Evolutionary conservation across 106 monocot genomes (phyloP).

Genomic region (Allium sativum): DNA sequence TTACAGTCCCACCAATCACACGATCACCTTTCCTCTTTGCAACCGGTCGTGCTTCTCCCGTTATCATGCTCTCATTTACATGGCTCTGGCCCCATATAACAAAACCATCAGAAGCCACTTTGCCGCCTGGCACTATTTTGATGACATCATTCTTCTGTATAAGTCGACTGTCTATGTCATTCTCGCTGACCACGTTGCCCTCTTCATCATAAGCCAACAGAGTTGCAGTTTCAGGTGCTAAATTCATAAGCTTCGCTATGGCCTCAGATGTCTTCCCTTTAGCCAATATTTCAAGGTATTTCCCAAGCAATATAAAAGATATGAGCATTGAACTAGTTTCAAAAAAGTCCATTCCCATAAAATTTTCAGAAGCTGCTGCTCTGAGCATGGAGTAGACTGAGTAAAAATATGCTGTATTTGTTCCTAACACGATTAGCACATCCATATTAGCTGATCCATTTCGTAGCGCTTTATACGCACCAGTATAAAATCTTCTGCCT

Average conservation of each 20-base stretch:
- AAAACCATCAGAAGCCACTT: conserved; percentile 75
- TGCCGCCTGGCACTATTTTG: conserved; percentile 69
- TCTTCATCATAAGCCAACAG: conserved; percentile 43
- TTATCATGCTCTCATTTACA: conserved; percentile 94
- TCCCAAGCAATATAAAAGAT: conserved; percentile 82
- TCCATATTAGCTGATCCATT: conserved; percentile 90
- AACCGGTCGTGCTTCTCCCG: conserved; percentile 73
- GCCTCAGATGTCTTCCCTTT: conserved; percentile 90
- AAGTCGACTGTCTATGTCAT: conserved; percentile 60
- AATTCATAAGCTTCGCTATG: conserved; percentile 81
- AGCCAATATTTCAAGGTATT: conserved; percentile 79
- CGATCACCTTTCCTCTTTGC: conserved; percentile 74
- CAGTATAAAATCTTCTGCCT: conserved; percentile 66
- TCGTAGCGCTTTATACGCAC: conserved; percentile 63
- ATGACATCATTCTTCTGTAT: conserved; percentile 88
- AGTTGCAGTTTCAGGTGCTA: conserved; percentile 73
- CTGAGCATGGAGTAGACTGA: conserved; percentile 66
- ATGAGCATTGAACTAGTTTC: conserved; percentile 91
- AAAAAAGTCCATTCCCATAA: conserved; percentile 65
- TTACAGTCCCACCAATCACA: conserved; percentile 84
- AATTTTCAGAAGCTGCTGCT: conserved; percentile 47
- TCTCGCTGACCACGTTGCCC: conserved; percentile 52
- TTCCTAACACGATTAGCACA: conserved; percentile 77
- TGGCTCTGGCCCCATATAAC: conserved; percentile 94
- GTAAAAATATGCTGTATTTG: conserved; percentile 72